phyloP scores from a whole-genome alignment of 1,284 basidiomycete species.

The Exobasidium rhododendri region DNA sequence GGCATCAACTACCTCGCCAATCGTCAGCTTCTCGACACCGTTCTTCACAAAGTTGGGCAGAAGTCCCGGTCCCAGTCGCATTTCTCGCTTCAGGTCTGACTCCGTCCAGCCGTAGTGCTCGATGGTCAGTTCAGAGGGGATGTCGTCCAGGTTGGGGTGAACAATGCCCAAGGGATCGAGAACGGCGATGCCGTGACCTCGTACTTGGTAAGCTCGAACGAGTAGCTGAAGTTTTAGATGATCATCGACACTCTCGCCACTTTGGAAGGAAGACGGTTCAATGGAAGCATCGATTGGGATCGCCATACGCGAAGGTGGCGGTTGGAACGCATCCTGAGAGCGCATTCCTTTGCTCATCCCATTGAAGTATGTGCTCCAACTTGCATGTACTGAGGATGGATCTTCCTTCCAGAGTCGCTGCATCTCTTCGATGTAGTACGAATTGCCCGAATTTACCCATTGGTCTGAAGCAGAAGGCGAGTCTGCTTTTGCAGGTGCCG shows the following conservation, averaged over 20 bases:
- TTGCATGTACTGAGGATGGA: conserved; percentile 84
- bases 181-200: conserved; percentile 92
- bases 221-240: conserved; percentile 97
- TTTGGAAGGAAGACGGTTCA: conserved; percentile 61
- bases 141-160: conserved; percentile 69
- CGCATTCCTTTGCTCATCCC: conserved; percentile 86
- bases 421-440: conserved; percentile 89
- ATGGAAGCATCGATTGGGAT: conserved; percentile 78
- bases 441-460: conserved; percentile 66
- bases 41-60: conserved; percentile 82
- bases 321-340: conserved; percentile 77
- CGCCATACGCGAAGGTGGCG: conserved; percentile 67
- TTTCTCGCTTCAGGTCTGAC: conserved; percentile 87
- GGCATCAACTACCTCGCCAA: conserved; percentile 87
- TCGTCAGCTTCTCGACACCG: conserved; percentile 81
- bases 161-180: conserved; percentile 92
- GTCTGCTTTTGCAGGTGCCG: conserved; percentile 7
- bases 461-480: conserved; percentile 12
- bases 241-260: conserved; percentile 73
- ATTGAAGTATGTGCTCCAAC: conserved; percentile 92
- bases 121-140: conserved; percentile 49
- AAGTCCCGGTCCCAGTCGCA: conserved; percentile 90
- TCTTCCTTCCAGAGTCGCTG: conserved; percentile 58
- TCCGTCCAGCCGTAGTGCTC: conserved; percentile 83
- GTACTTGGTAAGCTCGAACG: conserved; percentile 90